Evolutionary conservation across 2,329 filamentous ascomycete genomes (phyloP), one percentile per base, ranked within the genome.

Genomic region (Trichoderma sp.): DNA sequence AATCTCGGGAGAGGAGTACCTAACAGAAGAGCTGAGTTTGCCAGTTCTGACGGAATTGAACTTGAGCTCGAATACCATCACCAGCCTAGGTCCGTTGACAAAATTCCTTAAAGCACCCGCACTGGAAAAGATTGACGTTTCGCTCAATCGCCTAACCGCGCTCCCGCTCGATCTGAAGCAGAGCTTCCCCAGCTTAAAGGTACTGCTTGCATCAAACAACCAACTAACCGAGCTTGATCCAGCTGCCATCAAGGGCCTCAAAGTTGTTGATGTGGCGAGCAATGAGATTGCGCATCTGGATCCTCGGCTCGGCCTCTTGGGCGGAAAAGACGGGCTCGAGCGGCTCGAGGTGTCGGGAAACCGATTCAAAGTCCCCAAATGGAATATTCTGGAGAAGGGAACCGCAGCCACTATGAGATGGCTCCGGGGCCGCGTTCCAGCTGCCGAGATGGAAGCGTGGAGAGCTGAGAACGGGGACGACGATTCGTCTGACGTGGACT

Each of bases 251-350:
- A 86, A 87, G 65, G 95, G 95, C 0, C 80, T 98, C 71, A 89
- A 89, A 74, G 87, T 92, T 6, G 88, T 97, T 3, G 93, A 97
- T 79, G 89, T 94, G 9, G 90, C 89, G 74, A 95, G 94, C 80
- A 98, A 98, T 78, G 92, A 95, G 65, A 93, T 98, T 74, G 88
- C 88, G n/a, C 88, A 89, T 61, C 83, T 98, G 15, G 93, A 96
- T 73, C 92, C 95, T 0, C 89, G 91, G 8, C 86, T 98, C 12
- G 95, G 95, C 0, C 84, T 97, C 14, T 84, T 97, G 0, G 90
- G 91, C 28, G 91, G 90, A 2, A 85, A 80, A 5, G 85, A 86
- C 2, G 83, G 90, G 76, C 74, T 89, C 82, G 83, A 92, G 85
- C 81, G 88, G 69, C 83, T 98, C 11, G 92, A 97, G 62, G 92